Evolutionary conservation across 148 eudicot genomes (phyloP), one percentile per base, ranked within the genome.

Genomic region (Fagopyrum esculentum): DNA sequence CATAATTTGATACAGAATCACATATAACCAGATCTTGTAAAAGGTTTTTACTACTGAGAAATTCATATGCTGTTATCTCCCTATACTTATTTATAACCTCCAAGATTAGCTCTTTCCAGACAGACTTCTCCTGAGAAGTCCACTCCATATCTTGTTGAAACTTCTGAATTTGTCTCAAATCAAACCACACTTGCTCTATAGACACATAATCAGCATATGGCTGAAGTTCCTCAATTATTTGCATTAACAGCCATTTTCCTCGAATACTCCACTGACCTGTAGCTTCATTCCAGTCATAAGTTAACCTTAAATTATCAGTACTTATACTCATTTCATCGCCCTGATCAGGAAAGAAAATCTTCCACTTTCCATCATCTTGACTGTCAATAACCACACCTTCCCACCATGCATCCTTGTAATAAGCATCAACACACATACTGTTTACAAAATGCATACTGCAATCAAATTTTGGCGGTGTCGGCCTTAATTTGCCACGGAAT

Each of bases 321-420:
- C 35, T 29, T 11, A 71, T 46, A 22, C 9, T 72, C 69, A 85
- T 50, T 74, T 84, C 87, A 80, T 92, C 99, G 12, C 98, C 99
- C 72, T 82, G 22, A 77, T 96, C 99, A 3, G 99, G 99, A 74
- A 96, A 96, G 86, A 92, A 92, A 71, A 96, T 74, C 16, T 73
- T 81, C 61, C 95, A 77, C n/a, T 66, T 52, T 6, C 80, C 76
- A 26, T 78, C 81, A 43, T 78, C 82, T 45, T 89, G 77, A 52
- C 71, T 71, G 73, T 89, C 95, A 64, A 90, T 86, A 74, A 92
- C 76, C 72, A 96, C 98, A 70, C 99, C 99, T 86, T 96, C 99
- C 99, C 99, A 96, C 99, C 99, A 96, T 15, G 97, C 98, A 12
- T 88, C 94, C 1, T 80, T 6, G 40, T 78, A 54, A 78, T 82